Conservation (phyloP, 1,139 yeast genomes). For the Zygosaccharomyces sapae region DNA sequence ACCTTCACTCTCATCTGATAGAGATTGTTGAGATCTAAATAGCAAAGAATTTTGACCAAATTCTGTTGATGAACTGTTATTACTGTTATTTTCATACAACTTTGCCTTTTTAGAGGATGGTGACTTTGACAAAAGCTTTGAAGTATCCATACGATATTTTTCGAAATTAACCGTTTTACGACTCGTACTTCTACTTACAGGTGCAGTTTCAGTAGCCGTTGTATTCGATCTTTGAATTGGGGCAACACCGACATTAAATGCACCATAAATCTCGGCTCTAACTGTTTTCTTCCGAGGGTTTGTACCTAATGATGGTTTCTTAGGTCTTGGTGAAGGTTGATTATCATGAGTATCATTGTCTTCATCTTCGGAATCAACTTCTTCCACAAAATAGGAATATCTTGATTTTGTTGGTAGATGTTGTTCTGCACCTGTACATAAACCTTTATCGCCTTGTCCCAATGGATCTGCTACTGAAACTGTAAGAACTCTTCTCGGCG, state of each 20-base stretch:
- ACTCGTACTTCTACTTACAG: background rate
- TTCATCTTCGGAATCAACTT: constrained; percentile 23
- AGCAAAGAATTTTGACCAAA: constrained; percentile 2
- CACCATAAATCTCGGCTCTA: constrained; percentile 5
- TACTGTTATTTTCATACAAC: constrained; percentile 9
- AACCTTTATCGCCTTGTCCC: constrained; percentile 20
- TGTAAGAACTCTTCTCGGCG: constrained; percentile 7
- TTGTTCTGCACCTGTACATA: constrained; percentile 28
- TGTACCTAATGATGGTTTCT: background rate
- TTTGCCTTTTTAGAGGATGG: constrained; percentile 1
- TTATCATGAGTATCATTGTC: background rate
- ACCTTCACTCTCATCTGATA: background rate
- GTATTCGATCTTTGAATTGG: constrained; percentile 1
- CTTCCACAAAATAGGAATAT: constrained; percentile 35
- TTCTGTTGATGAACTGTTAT: constrained; percentile 12
- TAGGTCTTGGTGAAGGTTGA: background rate
- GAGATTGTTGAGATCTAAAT: constrained; percentile 1
- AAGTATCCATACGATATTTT: constrained; percentile 20
- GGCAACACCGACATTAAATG: constrained; percentile 1
- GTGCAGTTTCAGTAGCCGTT: background rate
- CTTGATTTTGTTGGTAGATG: constrained; percentile 30
- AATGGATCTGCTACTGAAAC: constrained; percentile 13
- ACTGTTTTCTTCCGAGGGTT: background rate
- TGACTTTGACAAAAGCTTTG: constrained; percentile 9
- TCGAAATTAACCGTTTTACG: constrained; percentile 21